Base-by-base conservation (phyloP, 805 yeast species). In the Komagataella populi region DNA sequence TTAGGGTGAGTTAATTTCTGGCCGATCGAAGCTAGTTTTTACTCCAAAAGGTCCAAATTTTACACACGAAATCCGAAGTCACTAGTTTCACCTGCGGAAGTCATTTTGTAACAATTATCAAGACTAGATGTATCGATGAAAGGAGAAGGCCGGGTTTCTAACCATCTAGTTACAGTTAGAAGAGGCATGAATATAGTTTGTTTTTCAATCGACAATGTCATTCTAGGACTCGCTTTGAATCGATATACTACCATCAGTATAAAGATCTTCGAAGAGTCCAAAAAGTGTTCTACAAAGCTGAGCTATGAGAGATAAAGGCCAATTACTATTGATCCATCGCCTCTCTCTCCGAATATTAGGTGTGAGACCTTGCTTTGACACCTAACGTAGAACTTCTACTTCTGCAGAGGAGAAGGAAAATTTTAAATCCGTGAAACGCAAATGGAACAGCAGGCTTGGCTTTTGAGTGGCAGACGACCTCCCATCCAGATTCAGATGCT, bases 251-350 rank as follows among this genome's bases (percentile, higher is more conserved):
- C 62, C 48, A 30, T 59, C 63, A 65, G 17, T 59, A 57, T 63
- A 60, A 56, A 60, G 63, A 66, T 66, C 70, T 66, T 66, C 70
- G 70, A 66, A 66, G 69, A 64, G 60, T 70, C 63, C 69, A 59
- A 36, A 22, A 12, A 23, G 46, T 44, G 36, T 23, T 24, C 44
- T 22, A 45, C n/a, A 24, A 46, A 20, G 30, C n/a, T 12, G 14
- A 36, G 48, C 16, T 5, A 20, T 17, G 16, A 18, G 22, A 45
- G 22, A 17, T 18, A 6, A 45, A 12, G 14, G 3, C 22, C 22
- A 45, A 18, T 45, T 45, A 30, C 39, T 30, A 30, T 30, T 30
- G 39, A 8, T 14, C 6, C 10, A 8, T 30, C 39, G 10, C 14
- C 39, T 30, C 39, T 14, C 39, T 30, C 14, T 12, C 39, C 5